Base-by-base conservation (phyloP, 345 rosid species). In the Eucalyptus guilfoylei region DNA sequence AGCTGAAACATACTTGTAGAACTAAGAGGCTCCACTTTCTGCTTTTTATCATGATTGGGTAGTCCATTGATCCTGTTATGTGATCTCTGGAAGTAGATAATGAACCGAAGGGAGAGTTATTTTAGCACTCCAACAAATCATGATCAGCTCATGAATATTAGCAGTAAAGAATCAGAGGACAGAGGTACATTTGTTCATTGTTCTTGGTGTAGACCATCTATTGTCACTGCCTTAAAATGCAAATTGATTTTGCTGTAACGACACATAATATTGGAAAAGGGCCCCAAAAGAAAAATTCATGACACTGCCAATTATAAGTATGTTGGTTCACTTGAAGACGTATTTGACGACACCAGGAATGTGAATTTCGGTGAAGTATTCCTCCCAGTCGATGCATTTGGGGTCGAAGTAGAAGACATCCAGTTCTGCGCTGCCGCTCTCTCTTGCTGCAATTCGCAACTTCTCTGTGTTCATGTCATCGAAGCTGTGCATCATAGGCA, bases 381-480 rank as follows among this genome's bases (percentile, higher is more conserved):
- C 93, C 0, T 93, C 94, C 99, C 99, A 97, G 11, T 94, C 88
- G 60, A 97, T 91, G 89, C 64, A 49, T 49, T 89, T 94, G 8
- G 98, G 94, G 88, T 96, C 96, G 44, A 96, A 96, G 87, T 91
- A 92, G 87, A 94, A 94, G 54, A 64, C 64, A 49, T 87, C 88
- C 3, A 60, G 28, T 88, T 96, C 94, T 30, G 62, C 45, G 5
- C 92, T 45, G 5, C 92, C 90, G 23, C 88, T 89, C 14, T 93
- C 94, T n/a, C 26, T 86, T 11, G 91, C 93, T 40, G 88, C 92
- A 42, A 88, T 87, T 81, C 94, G 87, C 86, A 97, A 21, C 37
- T 86, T 92, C 87, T 95, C 94, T 4, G 92, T 91, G 93, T 96
- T 96, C 49, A 45, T 90, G 87, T 96, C 99, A 40, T 95, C 98